Evolutionary conservation across 1,284 basidiomycete genomes (phyloP).

Genomic region (Chalciporus sp.): DNA sequence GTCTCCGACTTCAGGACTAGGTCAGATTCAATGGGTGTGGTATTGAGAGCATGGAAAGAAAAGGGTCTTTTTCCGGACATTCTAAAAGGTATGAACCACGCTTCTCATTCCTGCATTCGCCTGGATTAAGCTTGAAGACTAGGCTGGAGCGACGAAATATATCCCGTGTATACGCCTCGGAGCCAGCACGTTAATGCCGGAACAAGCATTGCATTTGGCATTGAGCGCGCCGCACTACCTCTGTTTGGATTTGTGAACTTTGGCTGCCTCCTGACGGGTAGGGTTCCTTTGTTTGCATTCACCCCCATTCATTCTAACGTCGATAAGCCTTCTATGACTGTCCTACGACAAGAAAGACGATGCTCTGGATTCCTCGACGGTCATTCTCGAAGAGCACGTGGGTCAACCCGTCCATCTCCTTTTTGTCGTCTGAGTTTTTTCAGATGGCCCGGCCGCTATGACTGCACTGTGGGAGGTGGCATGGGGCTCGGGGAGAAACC

Average conservation of each 20-base stretch:
- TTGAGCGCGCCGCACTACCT: slow-evolving; percentile 46
- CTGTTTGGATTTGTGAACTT: slow-evolving; percentile 47
- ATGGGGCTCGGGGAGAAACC: slow-evolving; percentile 41
- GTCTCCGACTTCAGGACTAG: slow-evolving; percentile 17
- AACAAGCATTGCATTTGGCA: slow-evolving; percentile 37
- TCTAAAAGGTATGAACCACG: slow-evolving; percentile 18
- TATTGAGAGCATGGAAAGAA: slow-evolving; percentile 20
- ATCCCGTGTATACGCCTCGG: slow-evolving; percentile 29
- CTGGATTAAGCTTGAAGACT: not conserved
- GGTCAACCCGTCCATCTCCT: slow-evolving; percentile 9
- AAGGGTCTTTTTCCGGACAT: slow-evolving; percentile 22
- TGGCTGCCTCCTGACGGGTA: slow-evolving; percentile 44
- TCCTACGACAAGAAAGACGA: slow-evolving; percentile 19
- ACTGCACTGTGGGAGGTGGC: slow-evolving; percentile 48
- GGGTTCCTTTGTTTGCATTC: slow-evolving; percentile 1
- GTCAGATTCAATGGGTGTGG: slow-evolving; percentile 14
- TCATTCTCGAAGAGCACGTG: slow-evolving; percentile 44
- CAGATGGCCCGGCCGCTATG: slow-evolving; percentile 45
- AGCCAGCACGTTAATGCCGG: slow-evolving; percentile 1
- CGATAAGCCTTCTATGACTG: slow-evolving; percentile 26
- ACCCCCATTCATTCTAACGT: slow-evolving; percentile 15
- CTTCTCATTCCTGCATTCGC: not conserved
- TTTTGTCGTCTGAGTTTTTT: not conserved
- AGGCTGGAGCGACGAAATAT: slow-evolving; percentile 30
- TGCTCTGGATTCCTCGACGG: slow-evolving; percentile 45